These are phyloP conservation scores for Penicillium roqueforti DNA, from an alignment of 495 filamentous ascomycete genomes.

Conservation along the genomic window DNA sequence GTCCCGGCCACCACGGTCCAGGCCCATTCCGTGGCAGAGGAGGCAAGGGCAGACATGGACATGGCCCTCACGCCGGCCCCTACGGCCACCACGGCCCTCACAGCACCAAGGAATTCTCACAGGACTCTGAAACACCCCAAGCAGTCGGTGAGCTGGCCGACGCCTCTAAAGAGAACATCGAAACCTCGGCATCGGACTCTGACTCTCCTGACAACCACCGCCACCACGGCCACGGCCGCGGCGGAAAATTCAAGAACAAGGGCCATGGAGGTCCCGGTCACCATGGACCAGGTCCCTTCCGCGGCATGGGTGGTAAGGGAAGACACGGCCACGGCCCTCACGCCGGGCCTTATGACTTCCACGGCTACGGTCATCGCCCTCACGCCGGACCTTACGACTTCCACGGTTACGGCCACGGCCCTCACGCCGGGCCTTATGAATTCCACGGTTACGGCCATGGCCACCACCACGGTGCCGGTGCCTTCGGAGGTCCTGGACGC, in stretches of 20 bases:
- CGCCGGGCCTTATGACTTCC: background rate
- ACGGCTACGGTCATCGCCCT: no score
- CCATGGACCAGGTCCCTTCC: constrained; percentile 3
- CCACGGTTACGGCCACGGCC: no score
- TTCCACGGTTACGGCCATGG: constrained; percentile 6
- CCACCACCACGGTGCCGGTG: constrained; percentile 1
- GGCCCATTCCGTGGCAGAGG: background rate
- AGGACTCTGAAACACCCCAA: background rate
- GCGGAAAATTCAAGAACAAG: constrained; percentile 13
- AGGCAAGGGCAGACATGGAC: constrained; percentile 4
- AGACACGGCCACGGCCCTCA: background rate
- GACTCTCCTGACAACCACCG: constrained; percentile 11
- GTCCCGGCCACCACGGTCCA: background rate
- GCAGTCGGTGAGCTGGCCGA: constrained; percentile 5
- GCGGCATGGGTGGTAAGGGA: constrained; percentile 1
- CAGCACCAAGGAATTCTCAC: background rate
- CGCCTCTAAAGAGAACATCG: constrained; percentile 6
- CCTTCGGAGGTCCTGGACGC: background rate
- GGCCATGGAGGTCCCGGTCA: background rate
- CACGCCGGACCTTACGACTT: no score
- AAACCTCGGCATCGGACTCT: constrained; percentile 6
- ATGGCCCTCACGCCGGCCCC: background rate
- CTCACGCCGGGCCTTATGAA: no score
- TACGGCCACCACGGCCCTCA: background rate
- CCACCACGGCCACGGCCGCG: background rate